Base-by-base conservation (phyloP, 257 asterid genomes). In the Lantana camara region DNA sequence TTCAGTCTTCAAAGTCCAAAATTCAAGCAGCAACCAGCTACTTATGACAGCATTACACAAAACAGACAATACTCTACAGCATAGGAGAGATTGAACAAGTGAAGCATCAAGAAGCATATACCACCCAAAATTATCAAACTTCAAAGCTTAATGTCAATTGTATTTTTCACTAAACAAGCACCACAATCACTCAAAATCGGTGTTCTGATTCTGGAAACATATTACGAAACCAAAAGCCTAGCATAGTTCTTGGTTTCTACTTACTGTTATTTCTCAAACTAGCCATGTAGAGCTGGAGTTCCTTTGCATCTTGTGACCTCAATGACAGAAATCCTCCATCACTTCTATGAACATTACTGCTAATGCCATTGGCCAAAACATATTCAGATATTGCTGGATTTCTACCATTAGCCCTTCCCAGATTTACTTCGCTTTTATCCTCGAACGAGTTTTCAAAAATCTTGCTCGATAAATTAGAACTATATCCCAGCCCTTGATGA, bases 311-410 rank as follows among this genome's bases (percentile, higher is more conserved):
- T 19, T 51, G 53, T 19, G 21, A 24, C 27, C 52, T 23, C 9
- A 19, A 27, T 14, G 22, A 22, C 14, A 15, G 47, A 20, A 37
- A 50, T 35, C 35, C 69, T 21, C 69, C 60, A 22, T 34, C 59
- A 12, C 12, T 20, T 38, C 12, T 27, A 7, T 27, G 37, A 24
- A 29, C 21, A 10, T 20, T 16, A 5, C 17, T 42, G 30, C 23
- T 42, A 4, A 37, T 10, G 27, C 37, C 60, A 55, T 53, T 57
- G 44, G 64, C 30, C 37, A 57, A 50, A 69, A 61, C 58, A 29
- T 51, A 32, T 32, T 68, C 65, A 19, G 71, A 38, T 19, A 64
- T 45, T 37, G 68, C 59, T 63, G 16, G 63, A 63, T 63, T 62
- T 20, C 62, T 71, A 20, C 75, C 72, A 35, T 5, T 35, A 9